Conservation (phyloP, 2,329 filamentous ascomycete genomes). For the Epichloe elymi region DNA sequence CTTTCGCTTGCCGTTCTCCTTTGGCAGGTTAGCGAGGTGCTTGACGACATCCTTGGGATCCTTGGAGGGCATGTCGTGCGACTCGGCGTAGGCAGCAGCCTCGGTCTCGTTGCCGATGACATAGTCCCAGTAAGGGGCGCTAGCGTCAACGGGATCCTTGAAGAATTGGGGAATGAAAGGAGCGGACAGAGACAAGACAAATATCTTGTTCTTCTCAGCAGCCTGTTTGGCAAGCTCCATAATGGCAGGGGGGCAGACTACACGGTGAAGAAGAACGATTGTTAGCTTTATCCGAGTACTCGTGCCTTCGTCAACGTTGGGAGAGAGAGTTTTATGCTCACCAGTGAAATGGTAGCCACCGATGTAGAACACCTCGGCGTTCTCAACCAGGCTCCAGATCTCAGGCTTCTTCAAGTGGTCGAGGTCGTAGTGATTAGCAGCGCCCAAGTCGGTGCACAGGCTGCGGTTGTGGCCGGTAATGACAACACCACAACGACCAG, state of each 20-base stretch:
- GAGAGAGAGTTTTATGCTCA: conserved; percentile 12
- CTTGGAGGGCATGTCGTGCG: conserved; percentile 59
- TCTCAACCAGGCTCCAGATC: conserved; percentile 85
- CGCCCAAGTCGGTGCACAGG: conserved; percentile 88
- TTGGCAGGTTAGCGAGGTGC: conserved; percentile 75
- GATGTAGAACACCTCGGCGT: conserved; percentile 80
- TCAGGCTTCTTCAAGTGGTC: conserved; percentile 84
- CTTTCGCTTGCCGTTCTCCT: conserved; percentile 77
- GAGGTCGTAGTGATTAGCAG: conserved; percentile 92
- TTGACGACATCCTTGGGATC: conserved; percentile 77
- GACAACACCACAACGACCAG: conserved; percentile 88
- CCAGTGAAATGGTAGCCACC: conserved; percentile 92
- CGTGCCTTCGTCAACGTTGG: neutral
- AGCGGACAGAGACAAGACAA: conserved; percentile 83
- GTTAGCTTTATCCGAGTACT: neutral
- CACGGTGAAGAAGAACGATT: neutral
- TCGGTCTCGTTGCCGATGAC: conserved; percentile 96
- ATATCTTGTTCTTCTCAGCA: conserved; percentile 76
- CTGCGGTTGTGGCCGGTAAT: conserved; percentile 94
- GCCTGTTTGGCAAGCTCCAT: conserved; percentile 85
- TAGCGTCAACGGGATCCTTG: conserved; percentile 84
- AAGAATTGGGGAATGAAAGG: conserved; percentile 97
- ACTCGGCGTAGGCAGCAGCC: conserved; percentile 74
- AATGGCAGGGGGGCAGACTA: conserved; percentile 80
- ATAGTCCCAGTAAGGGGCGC: conserved; percentile 87